These are phyloP conservation scores for Astrothelium subdiscretum DNA, from an alignment of 495 filamentous ascomycete species.

Conservation along the genomic window DNA sequence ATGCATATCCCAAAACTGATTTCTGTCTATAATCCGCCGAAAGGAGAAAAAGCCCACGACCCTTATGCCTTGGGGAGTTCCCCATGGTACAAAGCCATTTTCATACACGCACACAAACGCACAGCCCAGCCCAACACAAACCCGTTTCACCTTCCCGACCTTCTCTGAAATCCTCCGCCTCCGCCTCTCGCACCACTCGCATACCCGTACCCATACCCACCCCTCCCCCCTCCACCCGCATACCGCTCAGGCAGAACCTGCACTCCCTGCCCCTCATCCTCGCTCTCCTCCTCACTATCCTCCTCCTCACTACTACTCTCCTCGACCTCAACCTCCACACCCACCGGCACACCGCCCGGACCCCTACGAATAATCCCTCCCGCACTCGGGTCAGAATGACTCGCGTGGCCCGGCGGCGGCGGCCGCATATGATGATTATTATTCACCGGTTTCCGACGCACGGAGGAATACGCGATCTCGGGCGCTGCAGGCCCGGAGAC, in stretches of 20 bases:
- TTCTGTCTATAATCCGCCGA: neutral
- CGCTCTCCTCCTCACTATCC: neutral
- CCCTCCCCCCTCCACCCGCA: conserved; percentile 2
- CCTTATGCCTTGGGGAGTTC: neutral
- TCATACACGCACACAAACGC: neutral
- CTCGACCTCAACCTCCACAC: conserved; percentile 8
- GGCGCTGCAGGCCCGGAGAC: conserved; percentile 9
- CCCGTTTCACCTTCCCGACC: neutral
- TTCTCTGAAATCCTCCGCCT: neutral
- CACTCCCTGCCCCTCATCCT: conserved; percentile 17
- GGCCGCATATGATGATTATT: conserved; percentile 4
- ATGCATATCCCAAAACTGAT: neutral
- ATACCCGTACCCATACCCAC: conserved; percentile 8
- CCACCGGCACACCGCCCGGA: conserved; percentile 9
- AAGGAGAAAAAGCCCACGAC: neutral
- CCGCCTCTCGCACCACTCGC: conserved; percentile 2
- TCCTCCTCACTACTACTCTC: conserved; percentile 13
- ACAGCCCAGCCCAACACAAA: neutral
- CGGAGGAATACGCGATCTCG: conserved; percentile 15
- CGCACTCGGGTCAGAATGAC: conserved; percentile 19
- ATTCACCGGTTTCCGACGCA: conserved; percentile 7
- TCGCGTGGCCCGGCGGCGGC: conserved; percentile 8
- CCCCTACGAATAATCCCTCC: conserved; percentile 2
- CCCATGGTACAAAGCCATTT: neutral
- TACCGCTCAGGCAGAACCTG: conserved; percentile 17